Conservation (phyloP, 2,329 filamentous ascomycete species). For the Sporothrix pallida region DNA sequence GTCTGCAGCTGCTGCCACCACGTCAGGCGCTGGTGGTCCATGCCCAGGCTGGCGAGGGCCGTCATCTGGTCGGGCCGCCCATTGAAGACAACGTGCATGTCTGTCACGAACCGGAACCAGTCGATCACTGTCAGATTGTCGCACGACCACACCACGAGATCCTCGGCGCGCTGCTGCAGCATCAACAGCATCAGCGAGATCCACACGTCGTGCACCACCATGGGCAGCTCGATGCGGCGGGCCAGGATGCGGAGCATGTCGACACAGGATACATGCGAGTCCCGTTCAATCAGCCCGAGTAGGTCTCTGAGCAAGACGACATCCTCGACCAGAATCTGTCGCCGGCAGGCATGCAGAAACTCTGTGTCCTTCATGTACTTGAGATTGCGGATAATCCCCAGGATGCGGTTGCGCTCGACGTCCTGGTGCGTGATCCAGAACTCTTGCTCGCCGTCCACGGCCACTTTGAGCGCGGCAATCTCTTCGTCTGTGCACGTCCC, state of each 20-base stretch:
- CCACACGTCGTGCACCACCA: slow-evolving; percentile 38
- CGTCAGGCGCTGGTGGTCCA: slow-evolving; percentile 29
- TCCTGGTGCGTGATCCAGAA: slow-evolving; percentile 36
- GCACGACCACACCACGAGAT: slow-evolving; percentile 38
- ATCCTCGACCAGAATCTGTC: slow-evolving; percentile 38
- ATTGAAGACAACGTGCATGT: slow-evolving; percentile 35
- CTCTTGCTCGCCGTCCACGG: slow-evolving; percentile 35
- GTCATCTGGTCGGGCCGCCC: not conserved
- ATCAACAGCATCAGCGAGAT: slow-evolving; percentile 34
- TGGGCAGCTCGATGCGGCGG: slow-evolving; percentile 35
- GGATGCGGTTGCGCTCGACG: slow-evolving; percentile 37
- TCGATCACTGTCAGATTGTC: slow-evolving; percentile 33
- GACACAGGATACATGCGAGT: slow-evolving; percentile 35
- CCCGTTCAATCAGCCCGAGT: slow-evolving; percentile 34
- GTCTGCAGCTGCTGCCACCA: slow-evolving; percentile 32
- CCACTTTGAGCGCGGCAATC: slow-evolving; percentile 26
- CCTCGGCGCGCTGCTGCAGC: slow-evolving; percentile 33
- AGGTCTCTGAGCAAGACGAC: slow-evolving; percentile 37
- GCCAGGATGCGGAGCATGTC: slow-evolving; percentile 38
- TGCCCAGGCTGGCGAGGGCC: slow-evolving; percentile 31
- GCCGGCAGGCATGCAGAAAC: slow-evolving; percentile 36
- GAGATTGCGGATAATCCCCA: slow-evolving; percentile 34
- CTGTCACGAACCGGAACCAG: slow-evolving; percentile 38
- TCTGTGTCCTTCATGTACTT: slow-evolving; percentile 29
- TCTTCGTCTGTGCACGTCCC: slow-evolving; percentile 31